Evolutionary conservation across 495 filamentous ascomycete species (phyloP).

Genomic region (Lophium mytilinum): DNA sequence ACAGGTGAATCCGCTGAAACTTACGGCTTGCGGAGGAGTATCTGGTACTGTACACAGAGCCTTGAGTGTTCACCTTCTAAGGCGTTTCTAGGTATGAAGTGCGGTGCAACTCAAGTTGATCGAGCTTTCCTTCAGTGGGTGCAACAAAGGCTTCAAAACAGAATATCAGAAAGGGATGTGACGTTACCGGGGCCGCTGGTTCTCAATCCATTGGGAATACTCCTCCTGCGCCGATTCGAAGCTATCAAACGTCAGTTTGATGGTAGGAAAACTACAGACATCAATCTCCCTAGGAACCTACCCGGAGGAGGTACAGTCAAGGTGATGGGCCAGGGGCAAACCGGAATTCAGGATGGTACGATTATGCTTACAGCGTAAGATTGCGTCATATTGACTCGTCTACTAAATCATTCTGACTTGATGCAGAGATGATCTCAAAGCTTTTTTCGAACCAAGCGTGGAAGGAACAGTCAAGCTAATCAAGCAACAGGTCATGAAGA

Average conservation of each 20-base stretch:
- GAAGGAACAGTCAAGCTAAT: neutral
- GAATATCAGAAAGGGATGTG: neutral
- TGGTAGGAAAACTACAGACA: slow-evolving; percentile 17
- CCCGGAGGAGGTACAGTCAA: neutral
- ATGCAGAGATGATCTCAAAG: neutral
- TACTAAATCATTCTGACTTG: too few species aligned
- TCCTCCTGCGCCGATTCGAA: slow-evolving; percentile 27
- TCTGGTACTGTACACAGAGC: too few species aligned
- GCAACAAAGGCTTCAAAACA: neutral
- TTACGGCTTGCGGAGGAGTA: neutral
- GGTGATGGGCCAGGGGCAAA: neutral
- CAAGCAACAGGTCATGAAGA: neutral
- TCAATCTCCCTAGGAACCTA: slow-evolving; percentile 5
- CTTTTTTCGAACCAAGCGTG: neutral
- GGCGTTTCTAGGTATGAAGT: slow-evolving; percentile 18
- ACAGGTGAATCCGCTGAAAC: neutral
- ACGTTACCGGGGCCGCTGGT: slow-evolving; percentile 14
- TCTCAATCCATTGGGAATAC: slow-evolving; percentile 20
- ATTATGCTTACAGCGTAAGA: neutral
- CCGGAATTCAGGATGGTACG: too few species aligned
- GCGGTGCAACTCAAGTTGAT: slow-evolving; percentile 31
- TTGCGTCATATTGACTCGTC: too few species aligned
- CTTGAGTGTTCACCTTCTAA: neutral
- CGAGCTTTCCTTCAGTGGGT: slow-evolving; percentile 21
- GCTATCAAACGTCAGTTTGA: slow-evolving; percentile 27